phyloP scores from a whole-genome alignment of 2,329 filamentous ascomycete genomes.

The Karstenula rhodostoma region DNA sequence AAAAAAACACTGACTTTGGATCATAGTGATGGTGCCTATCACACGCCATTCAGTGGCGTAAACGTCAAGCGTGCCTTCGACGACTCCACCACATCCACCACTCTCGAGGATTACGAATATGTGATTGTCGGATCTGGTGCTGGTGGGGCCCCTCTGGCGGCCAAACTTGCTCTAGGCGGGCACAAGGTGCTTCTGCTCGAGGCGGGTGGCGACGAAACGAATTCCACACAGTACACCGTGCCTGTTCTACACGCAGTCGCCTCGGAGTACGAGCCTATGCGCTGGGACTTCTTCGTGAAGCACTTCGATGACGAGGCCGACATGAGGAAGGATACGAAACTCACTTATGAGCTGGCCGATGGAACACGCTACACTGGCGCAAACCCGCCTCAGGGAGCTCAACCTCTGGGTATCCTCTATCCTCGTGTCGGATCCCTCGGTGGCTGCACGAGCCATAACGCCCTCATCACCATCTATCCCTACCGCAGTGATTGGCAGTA shows the following conservation, averaged over 20 bases:
- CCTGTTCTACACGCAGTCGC: background rate
- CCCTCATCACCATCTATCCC: constrained; percentile 64
- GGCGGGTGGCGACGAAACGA: constrained; percentile 54
- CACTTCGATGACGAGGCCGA: constrained; percentile 55
- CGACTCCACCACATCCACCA: background rate
- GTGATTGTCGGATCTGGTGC: constrained; percentile 59
- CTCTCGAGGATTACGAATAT: constrained; percentile 60
- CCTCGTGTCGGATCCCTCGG: constrained; percentile 66
- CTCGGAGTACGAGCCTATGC: constrained; percentile 39
- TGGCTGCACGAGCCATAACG: constrained; percentile 68
- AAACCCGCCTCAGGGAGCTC: constrained; percentile 60
- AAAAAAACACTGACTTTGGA: too few species aligned
- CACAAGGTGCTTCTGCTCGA: constrained; percentile 66
- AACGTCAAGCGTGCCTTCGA: background rate
- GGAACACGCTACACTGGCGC: constrained; percentile 47
- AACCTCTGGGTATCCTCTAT: constrained; percentile 63
- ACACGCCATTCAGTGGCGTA: background rate
- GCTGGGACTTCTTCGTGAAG: constrained; percentile 69
- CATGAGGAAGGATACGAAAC: background rate
- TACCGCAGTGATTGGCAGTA: constrained; percentile 64
- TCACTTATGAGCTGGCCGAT: background rate
- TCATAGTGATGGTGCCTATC: constrained; percentile 16
- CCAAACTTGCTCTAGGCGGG: constrained; percentile 53
- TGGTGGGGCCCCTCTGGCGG: constrained; percentile 24
- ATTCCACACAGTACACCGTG: background rate